These are phyloP conservation scores for Aspergillus niger DNA, from an alignment of 2,329 filamentous ascomycete genomes.

Conservation along the genomic window DNA sequence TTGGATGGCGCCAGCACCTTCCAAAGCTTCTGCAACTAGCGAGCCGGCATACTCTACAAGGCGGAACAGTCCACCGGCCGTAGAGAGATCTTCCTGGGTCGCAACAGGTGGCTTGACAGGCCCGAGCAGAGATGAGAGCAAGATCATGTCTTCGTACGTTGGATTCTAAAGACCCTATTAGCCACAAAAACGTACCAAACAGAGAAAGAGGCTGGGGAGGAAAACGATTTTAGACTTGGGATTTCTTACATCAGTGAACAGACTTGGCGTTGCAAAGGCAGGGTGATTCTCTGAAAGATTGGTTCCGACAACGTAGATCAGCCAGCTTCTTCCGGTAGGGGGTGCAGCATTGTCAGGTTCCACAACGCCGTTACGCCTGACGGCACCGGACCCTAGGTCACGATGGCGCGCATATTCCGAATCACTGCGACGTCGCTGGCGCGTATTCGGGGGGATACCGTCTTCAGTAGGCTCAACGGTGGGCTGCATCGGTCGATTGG, in stretches of 20 bases:
- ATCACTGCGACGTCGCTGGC: constrained; percentile 60
- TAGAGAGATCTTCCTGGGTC: constrained; percentile 63
- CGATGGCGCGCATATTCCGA: constrained; percentile 59
- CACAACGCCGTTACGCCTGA: constrained; percentile 65
- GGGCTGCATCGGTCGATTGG: constrained; percentile 40
- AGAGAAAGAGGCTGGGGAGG: background rate
- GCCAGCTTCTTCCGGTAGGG: constrained; percentile 64
- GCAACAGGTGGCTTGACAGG: constrained; percentile 70
- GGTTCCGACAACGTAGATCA: constrained; percentile 71
- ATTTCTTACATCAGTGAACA: constrained; percentile 65
- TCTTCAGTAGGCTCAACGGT: constrained; percentile 46
- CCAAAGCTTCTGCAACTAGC: constrained; percentile 52
- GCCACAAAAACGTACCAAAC: background rate
- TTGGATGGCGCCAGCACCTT: constrained; percentile 39
- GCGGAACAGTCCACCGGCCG: constrained; percentile 62
- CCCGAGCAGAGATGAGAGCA: constrained; percentile 66
- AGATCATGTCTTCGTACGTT: constrained; percentile 72
- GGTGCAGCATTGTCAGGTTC: constrained; percentile 56
- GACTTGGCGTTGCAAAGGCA: constrained; percentile 67
- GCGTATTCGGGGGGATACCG: constrained; percentile 44
- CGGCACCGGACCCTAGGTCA: constrained; percentile 62
- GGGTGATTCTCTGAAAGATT: constrained; percentile 71
- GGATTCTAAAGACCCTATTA: constrained; percentile 49
- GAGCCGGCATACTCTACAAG: constrained; percentile 49
- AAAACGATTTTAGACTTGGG: background rate